Evolutionary conservation across 139 green algal genomes (phyloP), one percentile per base, ranked within the genome.

Genomic region (Picochlorum sp.): DNA sequence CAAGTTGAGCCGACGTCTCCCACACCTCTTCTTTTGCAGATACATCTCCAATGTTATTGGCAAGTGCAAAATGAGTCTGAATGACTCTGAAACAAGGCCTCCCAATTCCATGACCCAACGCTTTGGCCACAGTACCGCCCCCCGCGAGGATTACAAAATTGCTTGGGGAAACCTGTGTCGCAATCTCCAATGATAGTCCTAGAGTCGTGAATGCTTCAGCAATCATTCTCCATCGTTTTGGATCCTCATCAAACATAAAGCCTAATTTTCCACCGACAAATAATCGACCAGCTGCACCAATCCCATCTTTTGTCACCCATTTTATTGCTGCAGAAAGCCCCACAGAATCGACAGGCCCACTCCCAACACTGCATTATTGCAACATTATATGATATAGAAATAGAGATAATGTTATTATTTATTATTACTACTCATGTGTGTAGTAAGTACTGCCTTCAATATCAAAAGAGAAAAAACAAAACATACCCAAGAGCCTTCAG

Each of bases 1-100:
- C 44, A 59, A 96, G 67, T 80, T 92, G 76, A 3, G 74, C 86
- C 4, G 65, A 55, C 49, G 92, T 86, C 71, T 11, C 49, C 57
- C 81, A 87, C 14, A 84, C 69, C 79, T 96, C 87, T 72, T 96
- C 89, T 75, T 91, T 94, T 50, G 89, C 89, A 1, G 88, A 74
- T 13, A 96, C 83, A 45, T 91, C 87, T 11, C 89, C 89, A 10
- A 96, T 81, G 61, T 96, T 96, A 69, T 84, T 81, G 4, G 49
- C 60, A 20, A 66, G 28, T 10, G 84, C 78, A 65, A 92, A 92
- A 67, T 95, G 81, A 13, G 82, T 83, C 72, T 94, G 87, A n/a
- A 95, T 77, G 31, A 92, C 85, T 18, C 87, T 65, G 75, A 95
- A 95, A 51, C 81, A 84, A 0, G 88, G 88, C 41, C 81, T 83